Base-by-base conservation (phyloP, 306 rosid genomes). In the Quercus cerris region DNA sequence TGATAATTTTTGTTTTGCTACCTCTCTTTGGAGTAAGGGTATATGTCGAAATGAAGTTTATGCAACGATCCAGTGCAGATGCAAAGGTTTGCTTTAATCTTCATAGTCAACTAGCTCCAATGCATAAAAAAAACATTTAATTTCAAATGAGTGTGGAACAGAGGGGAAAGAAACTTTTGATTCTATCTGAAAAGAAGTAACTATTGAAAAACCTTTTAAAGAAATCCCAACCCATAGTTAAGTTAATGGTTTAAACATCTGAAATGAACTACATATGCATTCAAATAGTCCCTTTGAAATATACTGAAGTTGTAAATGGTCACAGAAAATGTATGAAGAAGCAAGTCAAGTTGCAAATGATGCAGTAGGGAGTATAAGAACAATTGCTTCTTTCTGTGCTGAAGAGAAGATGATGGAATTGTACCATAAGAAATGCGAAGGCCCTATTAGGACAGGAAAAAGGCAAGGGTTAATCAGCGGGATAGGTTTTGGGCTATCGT, bases 351-450 rank as follows among this genome's bases (percentile, higher is more conserved):
- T 90, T 17, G 97, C 92, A 3, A 94, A 59, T 57, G 95, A 91
- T 55, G 98, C 97, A 6, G 97, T 88, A 8, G 93, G 97, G 57
- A 91, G 91, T 76, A 93, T 93, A 44, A 85, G 95, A 76, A 94
- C 95, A 69, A 87, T 94, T 77, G 87, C 98, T 15, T 81, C 97
- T 70, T 90, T 91, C 82, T 88, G 98, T 87, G 98, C 98, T 5
- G 93, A 94, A 82, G 95, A 90, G 81, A 91, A 90, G 82, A 90
- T 94, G 85, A 89, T 90, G 90, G 84, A 86, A 49, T 61, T 89
- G 61, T 90, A 89, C 87, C 81, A 74, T 27, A 89, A 82, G 84
- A 93, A 89, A 86, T 93, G 96, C 80, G 81, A 87, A 75, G 92
- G 87, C 41, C 96, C 97, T 38, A 76, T 86, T 25, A 79, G 81